Conservation (phyloP, 1,139 yeast species). For the Pichia sp. region DNA sequence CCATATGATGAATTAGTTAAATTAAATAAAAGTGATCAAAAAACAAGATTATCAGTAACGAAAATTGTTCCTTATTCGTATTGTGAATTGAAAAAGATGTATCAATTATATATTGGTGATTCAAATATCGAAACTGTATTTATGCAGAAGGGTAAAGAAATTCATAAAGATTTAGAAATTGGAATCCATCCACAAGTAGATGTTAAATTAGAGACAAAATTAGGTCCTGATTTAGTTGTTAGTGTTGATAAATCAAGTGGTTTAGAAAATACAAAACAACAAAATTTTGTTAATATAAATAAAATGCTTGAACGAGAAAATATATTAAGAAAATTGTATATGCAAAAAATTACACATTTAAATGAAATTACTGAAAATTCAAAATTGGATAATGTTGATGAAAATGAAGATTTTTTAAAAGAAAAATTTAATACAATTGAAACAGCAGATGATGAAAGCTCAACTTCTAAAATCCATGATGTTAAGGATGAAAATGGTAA, state of each 20-base stretch:
- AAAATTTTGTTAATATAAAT: too few species aligned
- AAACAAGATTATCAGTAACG: slow-evolving; percentile 24
- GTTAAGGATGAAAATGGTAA: too few species aligned
- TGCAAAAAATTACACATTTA: too few species aligned
- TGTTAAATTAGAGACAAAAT: slow-evolving; percentile 7
- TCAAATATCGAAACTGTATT: slow-evolving; percentile 27
- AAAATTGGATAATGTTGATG: background rate
- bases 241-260: slow-evolving; percentile 9
- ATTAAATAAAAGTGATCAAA: slow-evolving; percentile 5
- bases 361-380: background rate
- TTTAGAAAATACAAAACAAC: background rate
- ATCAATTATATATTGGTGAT: slow-evolving; percentile 19
- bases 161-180: slow-evolving; percentile 40
- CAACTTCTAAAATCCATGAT: too few species aligned
- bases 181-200: slow-evolving; percentile 31
- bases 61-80: slow-evolving; percentile 24
- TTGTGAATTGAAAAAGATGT: slow-evolving; percentile 26
- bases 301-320: too few species aligned
- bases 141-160: slow-evolving; percentile 36
- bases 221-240: slow-evolving; percentile 22
- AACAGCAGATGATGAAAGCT: too few species aligned
- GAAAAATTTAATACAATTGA: background rate
- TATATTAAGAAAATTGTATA: too few species aligned
- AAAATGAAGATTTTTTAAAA: background rate
- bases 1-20: slow-evolving; percentile 14